Conservation (phyloP, 108 stramenopile species). For the Stephanodiscus minutulus region DNA sequence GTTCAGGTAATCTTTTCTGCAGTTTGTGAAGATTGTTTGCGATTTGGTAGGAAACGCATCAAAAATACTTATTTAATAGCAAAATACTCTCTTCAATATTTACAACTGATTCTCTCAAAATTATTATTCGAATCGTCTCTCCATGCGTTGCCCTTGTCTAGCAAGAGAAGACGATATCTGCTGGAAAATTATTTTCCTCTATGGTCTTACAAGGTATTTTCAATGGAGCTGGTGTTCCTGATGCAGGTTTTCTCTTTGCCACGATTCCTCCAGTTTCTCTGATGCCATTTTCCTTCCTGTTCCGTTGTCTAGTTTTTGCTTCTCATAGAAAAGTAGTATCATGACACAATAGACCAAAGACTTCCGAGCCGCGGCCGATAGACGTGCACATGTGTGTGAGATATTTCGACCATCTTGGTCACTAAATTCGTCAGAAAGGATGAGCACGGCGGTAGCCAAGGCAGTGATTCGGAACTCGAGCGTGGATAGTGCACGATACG, state of each 20-base stretch:
- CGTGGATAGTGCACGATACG: constrained; percentile 6
- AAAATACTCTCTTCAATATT: too few relatives aligned
- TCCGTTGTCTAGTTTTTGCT: background rate
- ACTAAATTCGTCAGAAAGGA: background rate
- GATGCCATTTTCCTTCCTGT: background rate
- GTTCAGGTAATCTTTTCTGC: too few relatives aligned
- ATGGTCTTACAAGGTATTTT: too few relatives aligned
- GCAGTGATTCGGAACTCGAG: constrained; percentile 13
- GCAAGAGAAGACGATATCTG: too few relatives aligned
- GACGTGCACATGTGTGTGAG: background rate
- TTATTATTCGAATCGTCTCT: too few relatives aligned
- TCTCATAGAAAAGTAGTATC: constrained; percentile 2
- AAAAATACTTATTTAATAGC: too few relatives aligned
- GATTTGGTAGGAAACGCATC: too few relatives aligned
- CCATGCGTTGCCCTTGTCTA: too few relatives aligned
- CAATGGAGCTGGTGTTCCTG: background rate
- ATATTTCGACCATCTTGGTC: background rate
- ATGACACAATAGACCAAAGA: constrained; percentile 9
- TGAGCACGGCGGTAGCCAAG: constrained; percentile 7
- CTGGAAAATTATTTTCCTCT: too few relatives aligned
- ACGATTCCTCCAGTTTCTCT: background rate
- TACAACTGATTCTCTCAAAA: too few relatives aligned
- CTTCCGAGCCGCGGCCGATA: constrained; percentile 7
- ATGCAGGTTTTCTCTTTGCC: background rate
- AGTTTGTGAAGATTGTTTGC: too few relatives aligned